Evolutionary conservation across 1,284 basidiomycete genomes (phyloP), one percentile per base, ranked within the genome.

Genomic region (Trichosporon inkin): DNA sequence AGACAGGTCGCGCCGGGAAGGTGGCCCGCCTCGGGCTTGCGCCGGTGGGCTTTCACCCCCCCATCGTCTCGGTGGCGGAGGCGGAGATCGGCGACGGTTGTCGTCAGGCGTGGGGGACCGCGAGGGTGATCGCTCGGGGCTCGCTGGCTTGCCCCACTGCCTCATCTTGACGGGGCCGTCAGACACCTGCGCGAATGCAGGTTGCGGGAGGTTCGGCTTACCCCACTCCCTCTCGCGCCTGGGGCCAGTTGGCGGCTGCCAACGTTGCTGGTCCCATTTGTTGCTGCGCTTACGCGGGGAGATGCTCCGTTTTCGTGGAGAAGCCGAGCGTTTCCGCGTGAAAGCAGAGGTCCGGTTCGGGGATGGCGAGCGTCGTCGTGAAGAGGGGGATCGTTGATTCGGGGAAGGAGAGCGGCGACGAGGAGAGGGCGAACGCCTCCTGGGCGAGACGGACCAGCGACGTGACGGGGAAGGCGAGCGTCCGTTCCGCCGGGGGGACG

Each of bases 161-260:
- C 63, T 60, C 60, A 65, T 62, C 41, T 65, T 65, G 36, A 57
- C 53, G 0, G 60, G 63, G 6, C 40, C 58, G 4, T 52, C 56
- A 19, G 53, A 44, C 5, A 36, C 34, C 36, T 58, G 57, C 6
- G 53, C 16, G 32, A 51, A 49, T 16, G 51, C 28, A 32, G 28
- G 37, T n/a, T 52, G 56, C 44, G 24, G 44, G 2, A 22, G 6
- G 5, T 38, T 13, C 36, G 36, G 36, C 44, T 49, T 49, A 24
- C 22, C 22, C 44, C 44, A 49, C 44, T 49, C 44, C 14, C 44
- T 16, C 24, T 49, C 22, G 13, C 22, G 44, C 7, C 44, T 22
- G 6, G 44, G 44, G 1, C 44, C 44, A 8, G 44, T 49, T 22
- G 44, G 24, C 13, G 44, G 24, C 44, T 49, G 44, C 44, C 44